phyloP scores from a whole-genome alignment of 2,329 filamentous ascomycete genomes.

The Fusarium piperis region DNA sequence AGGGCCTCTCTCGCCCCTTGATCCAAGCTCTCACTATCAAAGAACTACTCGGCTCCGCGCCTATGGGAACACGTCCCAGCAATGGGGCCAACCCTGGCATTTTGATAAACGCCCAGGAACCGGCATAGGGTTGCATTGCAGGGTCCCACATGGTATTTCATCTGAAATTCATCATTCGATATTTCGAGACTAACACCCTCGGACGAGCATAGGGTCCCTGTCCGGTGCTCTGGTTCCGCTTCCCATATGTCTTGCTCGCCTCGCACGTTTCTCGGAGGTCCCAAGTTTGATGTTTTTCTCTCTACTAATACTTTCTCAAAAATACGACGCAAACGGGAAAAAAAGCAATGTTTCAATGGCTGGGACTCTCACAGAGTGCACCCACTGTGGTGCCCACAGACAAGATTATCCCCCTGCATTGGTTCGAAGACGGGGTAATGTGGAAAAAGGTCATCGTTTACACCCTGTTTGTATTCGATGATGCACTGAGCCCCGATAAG shows the following conservation, averaged over 20 bases:
- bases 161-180: not conserved
- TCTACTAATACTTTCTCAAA: not conserved
- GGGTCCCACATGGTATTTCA: not conserved
- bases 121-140: not conserved
- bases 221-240: not conserved
- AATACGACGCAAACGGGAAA: not conserved
- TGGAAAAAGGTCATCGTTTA: conserved; percentile 37
- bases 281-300: not conserved
- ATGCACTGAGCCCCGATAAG: conserved; percentile 21
- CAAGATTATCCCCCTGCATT: conserved; percentile 37
- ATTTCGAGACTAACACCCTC: not conserved
- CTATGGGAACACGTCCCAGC: not conserved
- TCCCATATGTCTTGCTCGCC: not conserved
- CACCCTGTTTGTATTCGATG: conserved; percentile 41
- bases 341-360: not conserved
- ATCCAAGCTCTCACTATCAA: not conserved
- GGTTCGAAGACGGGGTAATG: conserved; percentile 40
- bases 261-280: not conserved
- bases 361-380: not conserved
- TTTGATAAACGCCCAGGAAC: not conserved
- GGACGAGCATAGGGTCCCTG: not conserved
- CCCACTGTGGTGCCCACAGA: conserved; percentile 14
- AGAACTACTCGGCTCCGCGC: not conserved
- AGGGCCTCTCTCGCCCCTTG: not conserved
- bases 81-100: not conserved